phyloP scores from a whole-genome alignment of 2,329 filamentous ascomycete species.

The Aspergillus ruber region DNA sequence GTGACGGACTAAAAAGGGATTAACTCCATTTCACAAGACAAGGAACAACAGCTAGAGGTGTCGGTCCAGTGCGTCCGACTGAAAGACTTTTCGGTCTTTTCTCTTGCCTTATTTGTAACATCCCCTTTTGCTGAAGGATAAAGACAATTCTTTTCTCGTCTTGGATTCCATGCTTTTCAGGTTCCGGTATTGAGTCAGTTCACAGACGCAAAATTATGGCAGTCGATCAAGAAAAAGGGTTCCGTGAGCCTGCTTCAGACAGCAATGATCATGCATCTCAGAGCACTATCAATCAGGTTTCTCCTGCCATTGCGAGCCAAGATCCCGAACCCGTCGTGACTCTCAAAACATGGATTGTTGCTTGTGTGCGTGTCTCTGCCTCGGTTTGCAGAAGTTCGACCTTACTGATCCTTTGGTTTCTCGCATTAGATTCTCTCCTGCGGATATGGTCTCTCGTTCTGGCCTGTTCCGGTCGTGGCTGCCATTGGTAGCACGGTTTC shows the following conservation, averaged over 20 bases:
- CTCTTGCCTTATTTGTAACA: no score
- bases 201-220: background rate
- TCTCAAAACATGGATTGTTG: constrained; percentile 22
- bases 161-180: background rate
- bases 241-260: background rate
- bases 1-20: no score
- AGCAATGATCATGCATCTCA: background rate
- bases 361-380: constrained; percentile 8
- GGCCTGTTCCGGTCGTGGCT: constrained; percentile 22
- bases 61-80: no score
- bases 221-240: background rate
- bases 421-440: constrained; percentile 22
- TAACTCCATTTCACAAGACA: no score
- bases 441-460: constrained; percentile 30
- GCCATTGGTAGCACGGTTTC: constrained; percentile 21
- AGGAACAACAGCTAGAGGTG: no score
- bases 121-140: no score
- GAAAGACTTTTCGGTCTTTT: no score
- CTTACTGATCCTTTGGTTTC: background rate
- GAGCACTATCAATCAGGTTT: background rate
- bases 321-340: constrained; percentile 14
- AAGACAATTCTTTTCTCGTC: background rate
- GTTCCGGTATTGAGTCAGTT: background rate
- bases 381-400: background rate
- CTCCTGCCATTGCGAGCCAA: background rate